phyloP scores from a whole-genome alignment of 2,329 filamentous ascomycete genomes.

The Aspergillus hortae region DNA sequence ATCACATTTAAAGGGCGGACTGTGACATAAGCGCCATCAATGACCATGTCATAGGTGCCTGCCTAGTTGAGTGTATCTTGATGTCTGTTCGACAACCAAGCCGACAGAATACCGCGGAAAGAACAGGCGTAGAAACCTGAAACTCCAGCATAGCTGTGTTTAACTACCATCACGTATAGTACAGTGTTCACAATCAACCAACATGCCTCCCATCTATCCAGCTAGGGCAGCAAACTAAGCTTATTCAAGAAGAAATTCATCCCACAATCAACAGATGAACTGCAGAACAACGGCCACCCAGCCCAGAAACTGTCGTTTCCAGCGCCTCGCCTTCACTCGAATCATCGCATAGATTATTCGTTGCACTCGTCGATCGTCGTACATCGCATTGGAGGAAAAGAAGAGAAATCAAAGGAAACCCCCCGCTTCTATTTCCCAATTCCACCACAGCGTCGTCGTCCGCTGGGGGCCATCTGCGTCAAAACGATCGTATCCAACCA shows the following conservation, averaged over 20 bases:
- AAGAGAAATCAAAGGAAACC: background rate
- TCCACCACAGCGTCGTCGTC: background rate
- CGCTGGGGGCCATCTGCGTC: too few species aligned
- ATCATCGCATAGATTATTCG: slow-evolving; percentile 17
- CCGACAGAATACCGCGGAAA: background rate
- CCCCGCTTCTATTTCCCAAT: background rate
- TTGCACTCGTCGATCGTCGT: slow-evolving; percentile 21
- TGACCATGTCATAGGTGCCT: too few species aligned
- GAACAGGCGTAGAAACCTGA: background rate
- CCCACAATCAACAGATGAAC: background rate
- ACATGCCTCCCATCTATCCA: background rate
- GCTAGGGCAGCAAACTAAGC: background rate
- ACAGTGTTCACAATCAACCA: slow-evolving; percentile 2
- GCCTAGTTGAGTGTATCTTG: too few species aligned
- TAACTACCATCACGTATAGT: background rate
- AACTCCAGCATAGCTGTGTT: background rate
- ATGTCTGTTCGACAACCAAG: too few species aligned
- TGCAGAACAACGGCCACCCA: background rate
- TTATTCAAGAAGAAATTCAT: slow-evolving; percentile 1
- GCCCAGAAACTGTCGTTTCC: background rate
- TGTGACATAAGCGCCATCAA: too few species aligned
- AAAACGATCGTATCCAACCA: too few species aligned
- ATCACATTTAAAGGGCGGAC: background rate
- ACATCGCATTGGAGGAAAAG: slow-evolving; percentile 10
- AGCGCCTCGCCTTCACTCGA: slow-evolving; percentile 6